These are phyloP conservation scores for Paecilomyces formosus DNA, from an alignment of 2,329 filamentous ascomycete species.

Conservation along the genomic window DNA sequence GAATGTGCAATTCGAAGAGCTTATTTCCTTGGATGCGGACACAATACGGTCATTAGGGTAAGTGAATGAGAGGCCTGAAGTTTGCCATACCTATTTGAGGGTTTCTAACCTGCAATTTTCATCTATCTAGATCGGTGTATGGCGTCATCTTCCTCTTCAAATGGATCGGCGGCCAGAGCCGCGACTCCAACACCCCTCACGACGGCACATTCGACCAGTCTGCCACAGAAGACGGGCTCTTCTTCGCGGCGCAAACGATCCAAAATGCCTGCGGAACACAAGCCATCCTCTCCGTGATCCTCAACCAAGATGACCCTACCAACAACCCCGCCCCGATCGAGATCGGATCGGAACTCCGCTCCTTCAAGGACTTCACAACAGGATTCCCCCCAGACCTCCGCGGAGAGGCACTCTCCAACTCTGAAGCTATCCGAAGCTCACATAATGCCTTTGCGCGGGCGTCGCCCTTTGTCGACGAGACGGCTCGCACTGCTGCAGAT, in stretches of 20 bases:
- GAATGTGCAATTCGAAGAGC: conserved; percentile 93
- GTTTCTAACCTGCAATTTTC: not conserved
- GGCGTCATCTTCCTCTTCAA: conserved; percentile 99
- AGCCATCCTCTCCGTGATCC: conserved; percentile 79
- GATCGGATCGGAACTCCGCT: conserved; percentile 61
- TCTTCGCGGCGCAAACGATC: conserved; percentile 95
- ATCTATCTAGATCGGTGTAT: conserved; percentile 64
- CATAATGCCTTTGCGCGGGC: conserved; percentile 88
- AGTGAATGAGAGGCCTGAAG: not conserved
- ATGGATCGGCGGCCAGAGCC: conserved; percentile 52
- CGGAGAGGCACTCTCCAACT: conserved; percentile 65
- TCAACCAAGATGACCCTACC: conserved; percentile 61
- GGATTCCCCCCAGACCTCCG: conserved; percentile 70
- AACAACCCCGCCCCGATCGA: conserved; percentile 44
- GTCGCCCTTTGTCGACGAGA: conserved; percentile 90
- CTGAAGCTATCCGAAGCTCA: conserved; percentile 63
- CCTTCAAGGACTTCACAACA: conserved; percentile 84
- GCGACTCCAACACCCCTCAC: conserved; percentile 61
- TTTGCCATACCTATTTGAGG: not conserved
- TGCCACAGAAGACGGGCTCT: conserved; percentile 64
- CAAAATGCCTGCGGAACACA: conserved; percentile 98
- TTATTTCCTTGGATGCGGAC: conserved; percentile 77
- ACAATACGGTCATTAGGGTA: conserved; percentile 38
- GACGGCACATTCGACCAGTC: conserved; percentile 76
- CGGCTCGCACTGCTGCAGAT: conserved; percentile 61